Evolutionary conservation across 345 rosid genomes (phyloP), one percentile per base, ranked within the genome.

Genomic region (Rubroshorea leprosula): DNA sequence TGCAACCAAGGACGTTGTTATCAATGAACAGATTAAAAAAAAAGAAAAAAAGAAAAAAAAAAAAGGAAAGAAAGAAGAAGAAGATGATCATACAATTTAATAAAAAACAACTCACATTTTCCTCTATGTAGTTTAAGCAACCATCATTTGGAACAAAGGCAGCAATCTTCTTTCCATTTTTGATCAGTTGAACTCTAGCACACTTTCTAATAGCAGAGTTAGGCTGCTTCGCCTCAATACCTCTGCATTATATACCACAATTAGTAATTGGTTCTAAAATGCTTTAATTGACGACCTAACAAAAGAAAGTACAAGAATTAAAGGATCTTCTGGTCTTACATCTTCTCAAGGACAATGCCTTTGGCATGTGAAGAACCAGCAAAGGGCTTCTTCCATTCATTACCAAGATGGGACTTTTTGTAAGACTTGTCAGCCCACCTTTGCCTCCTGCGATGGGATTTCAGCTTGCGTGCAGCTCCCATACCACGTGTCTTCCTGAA

Each of bases 351-450:
- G 24, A 83, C 85, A 45, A 80, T 77, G 24, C 89, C 85, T 6
- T 74, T 80, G 7, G 89, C 83, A 48, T 80, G 85, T 16, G 89
- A 83, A 22, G 85, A 83, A 0, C 89, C 83, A 31, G 85, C 72
- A 22, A 83, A 83, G 2, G 89, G 89, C 60, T 83, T 35, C 41
- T 35, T 35, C 41, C 41, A 35, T 35, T 35, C 41, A 35, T 35
- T 35, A 6, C 41, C 41, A 35, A 35, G 41, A 35, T 35, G 41
- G 20, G 89, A 80, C 50, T 80, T 83, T 70, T 83, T 83, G 78
- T 78, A 80, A 23, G 76, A 53, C 60, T 76, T 83, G 60, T 83
- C 79, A 22, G 86, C 83, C 89, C 83, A 83, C 75, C 89, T 80
- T 55, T 78, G 83, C 18, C 63, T 73, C 23, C 76, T 80, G 6